Conservation (phyloP, 345 rosid genomes). For the Acer campestre region DNA sequence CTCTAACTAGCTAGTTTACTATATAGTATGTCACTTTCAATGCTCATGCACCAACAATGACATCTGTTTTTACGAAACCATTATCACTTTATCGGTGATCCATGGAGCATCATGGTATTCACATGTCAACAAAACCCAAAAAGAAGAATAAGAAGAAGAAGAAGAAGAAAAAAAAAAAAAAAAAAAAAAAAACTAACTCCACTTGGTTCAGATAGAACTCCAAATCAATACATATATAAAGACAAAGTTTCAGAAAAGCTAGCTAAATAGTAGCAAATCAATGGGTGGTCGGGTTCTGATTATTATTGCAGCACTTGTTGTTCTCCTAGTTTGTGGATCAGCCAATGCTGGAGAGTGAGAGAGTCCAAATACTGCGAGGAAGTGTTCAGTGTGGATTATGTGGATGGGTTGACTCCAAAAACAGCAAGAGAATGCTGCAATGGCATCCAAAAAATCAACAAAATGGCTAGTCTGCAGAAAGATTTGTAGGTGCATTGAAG, state of each 20-base stretch:
- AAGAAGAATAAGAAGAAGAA: too few relatives aligned
- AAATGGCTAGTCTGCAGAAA: background rate
- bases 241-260: background rate
- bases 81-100: background rate
- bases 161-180: too few relatives aligned
- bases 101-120: constrained; percentile 8
- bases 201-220: background rate
- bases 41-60: background rate
- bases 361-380: background rate
- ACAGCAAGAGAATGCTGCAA: constrained; percentile 18
- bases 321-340: background rate
- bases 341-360: background rate
- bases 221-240: background rate
- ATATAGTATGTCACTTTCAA: too few relatives aligned
- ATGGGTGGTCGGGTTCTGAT: constrained; percentile 1
- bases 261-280: background rate
- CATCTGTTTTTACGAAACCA: background rate
- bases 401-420: background rate
- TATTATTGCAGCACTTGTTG: background rate
- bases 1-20: too few relatives aligned
- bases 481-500: constrained; percentile 40
- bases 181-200: background rate
- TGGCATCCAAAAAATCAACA: constrained; percentile 19
- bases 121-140: background rate
- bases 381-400: background rate